Evolutionary conservation across 177 flowering plant species (phyloP), one percentile per base, ranked within the genome.

Genomic region (Tripterygium wilfordii): DNA sequence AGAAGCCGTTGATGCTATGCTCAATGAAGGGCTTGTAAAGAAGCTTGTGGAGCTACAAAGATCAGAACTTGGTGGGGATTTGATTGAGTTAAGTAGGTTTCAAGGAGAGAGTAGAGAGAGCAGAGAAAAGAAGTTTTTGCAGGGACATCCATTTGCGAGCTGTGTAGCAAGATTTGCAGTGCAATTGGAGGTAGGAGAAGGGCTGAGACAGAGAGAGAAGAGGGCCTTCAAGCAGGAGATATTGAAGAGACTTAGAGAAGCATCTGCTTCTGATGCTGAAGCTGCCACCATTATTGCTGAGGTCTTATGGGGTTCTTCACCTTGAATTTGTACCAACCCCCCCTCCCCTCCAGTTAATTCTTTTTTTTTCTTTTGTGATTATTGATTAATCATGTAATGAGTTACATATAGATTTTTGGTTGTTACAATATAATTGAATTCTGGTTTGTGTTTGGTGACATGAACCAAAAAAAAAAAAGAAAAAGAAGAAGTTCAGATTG

Each of bases 241-340:
- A 5, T 45, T 89, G 70, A 52, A 25, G 53, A 76, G 66, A 57
- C 79, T 82, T 7, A 78, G 76, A 47, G 80, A 84, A 23, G 79
- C 75, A 35, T 75, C 58, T 45, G 62, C 29, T 55, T 68, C 69
- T 42, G 94, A 84, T 55, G 88, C 96, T 19, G 91, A 82, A 43
- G 72, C 82, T 39, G 85, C 96, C 39, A 82, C 94, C 42, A 79
- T 89, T 67, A 33, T 80, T 51, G 96, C 96, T 16, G 96, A 86
- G 66, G 94, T 92, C 24, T 54, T 92, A 43, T 92, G 98, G 98
- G 96, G 96, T 18, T 69, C 98, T 49, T 80, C 88, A 30, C 90
- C 82, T 49, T 88, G 70, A 75, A 65, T 3, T 12, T n/a, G n/a
- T n/a, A n/a, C n/a, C n/a, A n/a, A n/a, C n/a, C n/a, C n/a, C n/a